Base-by-base conservation (phyloP, 495 filamentous ascomycete genomes). In the Penicillium steckii region DNA sequence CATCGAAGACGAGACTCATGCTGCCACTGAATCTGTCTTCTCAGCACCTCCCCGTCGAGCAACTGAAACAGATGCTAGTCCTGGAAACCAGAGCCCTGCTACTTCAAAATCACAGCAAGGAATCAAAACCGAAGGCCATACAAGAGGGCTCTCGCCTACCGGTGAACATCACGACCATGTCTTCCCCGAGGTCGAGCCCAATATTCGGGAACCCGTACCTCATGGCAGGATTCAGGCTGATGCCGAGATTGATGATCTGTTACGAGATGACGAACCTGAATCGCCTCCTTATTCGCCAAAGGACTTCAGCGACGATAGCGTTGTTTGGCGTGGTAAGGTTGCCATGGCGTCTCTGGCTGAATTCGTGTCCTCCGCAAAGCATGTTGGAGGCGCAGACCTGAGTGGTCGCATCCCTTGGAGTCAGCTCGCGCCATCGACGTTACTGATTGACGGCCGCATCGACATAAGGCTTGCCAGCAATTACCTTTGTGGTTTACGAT, bases 271-370 rank as follows among this genome's bases (percentile, higher is more conserved):
- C 45, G 91, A 82, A n/a, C 83, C 81, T 22, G 86, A 92, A 17
- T 93, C 90, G 8, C 88, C 89, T 5, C 86, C 88, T 4, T 96
- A 96, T 67, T 95, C 90, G 2, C 92, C 92, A 0, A 81, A 84
- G 41, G 85, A 89, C 29, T 84, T 83, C 50, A 70, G 81, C 9
- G 79, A 83, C 22, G 89, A 93, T 52, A 74, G 72, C 2, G 62
- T 76, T 26, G 75, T 91, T 40, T 98, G 94, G 94, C 85, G 81
- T 48, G 94, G 94, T 29, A 85, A 74, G 30, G 65, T 97, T 18
- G 68, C 77, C 21, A 95, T 96, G 92, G 81, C 79, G 47, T 78
- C 83, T 12, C 80, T 95, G 30, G 86, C 86, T 1, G 81, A 85
- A 33, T 88, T 96, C 59, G 65, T 73, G 3, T 87, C 87, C 4